These are phyloP conservation scores for Ammopiptanthus mongolicus DNA, from an alignment of 306 rosid genomes.

Conservation along the genomic window DNA sequence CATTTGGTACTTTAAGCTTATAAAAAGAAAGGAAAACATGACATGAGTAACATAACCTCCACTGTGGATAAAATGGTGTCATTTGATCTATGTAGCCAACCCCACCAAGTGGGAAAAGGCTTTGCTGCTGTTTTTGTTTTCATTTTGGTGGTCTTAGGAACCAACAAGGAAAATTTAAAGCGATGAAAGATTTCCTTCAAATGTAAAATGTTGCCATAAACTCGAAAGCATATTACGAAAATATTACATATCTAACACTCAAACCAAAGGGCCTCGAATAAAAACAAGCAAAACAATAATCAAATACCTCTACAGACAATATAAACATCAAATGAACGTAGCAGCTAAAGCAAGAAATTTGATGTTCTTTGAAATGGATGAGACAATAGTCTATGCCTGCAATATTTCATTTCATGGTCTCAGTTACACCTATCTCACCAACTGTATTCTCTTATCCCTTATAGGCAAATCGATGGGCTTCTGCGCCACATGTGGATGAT, in stretches of 20 bases:
- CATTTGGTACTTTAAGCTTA: too few species aligned
- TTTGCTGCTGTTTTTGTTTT: neutral
- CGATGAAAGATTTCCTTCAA: neutral
- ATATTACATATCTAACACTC: slow-evolving; percentile 8
- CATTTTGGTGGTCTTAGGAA: neutral
- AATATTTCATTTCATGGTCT: slow-evolving; percentile 4
- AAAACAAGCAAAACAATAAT: slow-evolving; percentile 14
- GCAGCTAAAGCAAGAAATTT: slow-evolving; percentile 19
- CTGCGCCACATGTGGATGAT: slow-evolving; percentile 94
- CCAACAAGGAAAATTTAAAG: neutral
- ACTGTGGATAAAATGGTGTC: too few species aligned
- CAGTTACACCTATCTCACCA: slow-evolving; percentile 35
- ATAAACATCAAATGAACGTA: slow-evolving; percentile 23
- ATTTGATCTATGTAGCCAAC: too few species aligned
- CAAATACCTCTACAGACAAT: slow-evolving; percentile 20
- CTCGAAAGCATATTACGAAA: neutral
- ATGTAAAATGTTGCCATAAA: neutral
- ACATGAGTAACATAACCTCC: too few species aligned
- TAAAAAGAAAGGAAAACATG: too few species aligned
- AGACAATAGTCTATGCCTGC: neutral
- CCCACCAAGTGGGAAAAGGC: too few species aligned
- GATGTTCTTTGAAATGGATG: neutral
- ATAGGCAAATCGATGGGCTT: slow-evolving; percentile 75
- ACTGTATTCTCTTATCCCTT: slow-evolving; percentile 77
- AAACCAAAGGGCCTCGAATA: slow-evolving; percentile 10